These are phyloP conservation scores for Debaryomyces fabryi DNA, from an alignment of 1,139 yeast species.

Conservation along the genomic window DNA sequence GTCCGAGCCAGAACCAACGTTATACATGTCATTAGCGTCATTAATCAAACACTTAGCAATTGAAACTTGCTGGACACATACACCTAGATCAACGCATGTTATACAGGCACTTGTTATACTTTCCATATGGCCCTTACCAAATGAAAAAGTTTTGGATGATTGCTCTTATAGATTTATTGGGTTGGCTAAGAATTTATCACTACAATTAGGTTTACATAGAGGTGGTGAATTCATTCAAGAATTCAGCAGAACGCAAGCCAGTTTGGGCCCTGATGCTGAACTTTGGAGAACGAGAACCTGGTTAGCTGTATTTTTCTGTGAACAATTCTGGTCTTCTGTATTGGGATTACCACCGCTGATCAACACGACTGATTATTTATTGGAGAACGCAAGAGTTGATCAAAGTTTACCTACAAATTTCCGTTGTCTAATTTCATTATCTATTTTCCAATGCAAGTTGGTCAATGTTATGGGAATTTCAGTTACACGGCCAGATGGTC, in stretches of 20 bases:
- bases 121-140: constrained; percentile 92
- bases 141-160: constrained; percentile 90
- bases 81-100: constrained; percentile 92
- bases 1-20: constrained; percentile 83
- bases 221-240: constrained; percentile 88
- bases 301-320: constrained; percentile 85
- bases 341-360: constrained; percentile 87
- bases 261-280: constrained; percentile 83
- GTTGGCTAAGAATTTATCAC: constrained; percentile 78
- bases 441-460: constrained; percentile 83
- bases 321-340: constrained; percentile 88
- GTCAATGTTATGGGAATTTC: constrained; percentile 87
- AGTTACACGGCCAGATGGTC: constrained; percentile 87
- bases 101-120: constrained; percentile 84
- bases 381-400: constrained; percentile 79
- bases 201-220: constrained; percentile 90
- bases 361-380: constrained; percentile 73
- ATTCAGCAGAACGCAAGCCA: constrained; percentile 86
- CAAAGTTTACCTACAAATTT: constrained; percentile 68
- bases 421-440: constrained; percentile 69
- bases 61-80: constrained; percentile 90
- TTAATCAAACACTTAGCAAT: constrained; percentile 85
- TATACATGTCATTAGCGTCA: constrained; percentile 75
- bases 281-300: constrained; percentile 94
- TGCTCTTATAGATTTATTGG: constrained; percentile 88